Conservation (phyloP, 805 yeast genomes). For the Teunomyces gatunensis region DNA sequence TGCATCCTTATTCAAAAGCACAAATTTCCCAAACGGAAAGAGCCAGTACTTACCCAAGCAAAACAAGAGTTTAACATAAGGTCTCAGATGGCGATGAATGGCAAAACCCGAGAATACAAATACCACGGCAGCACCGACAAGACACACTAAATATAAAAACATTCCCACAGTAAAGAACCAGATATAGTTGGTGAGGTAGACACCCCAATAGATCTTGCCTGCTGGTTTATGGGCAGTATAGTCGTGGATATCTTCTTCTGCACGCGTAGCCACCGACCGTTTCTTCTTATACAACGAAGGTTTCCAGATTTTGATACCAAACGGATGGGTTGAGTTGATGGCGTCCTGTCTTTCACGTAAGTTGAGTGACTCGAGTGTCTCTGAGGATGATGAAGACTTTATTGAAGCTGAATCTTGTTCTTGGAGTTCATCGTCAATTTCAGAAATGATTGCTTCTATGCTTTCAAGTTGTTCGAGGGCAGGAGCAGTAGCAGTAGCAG, state of each 20-base stretch:
- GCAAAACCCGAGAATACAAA: conserved; percentile 40
- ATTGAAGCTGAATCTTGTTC: conserved; percentile 24
- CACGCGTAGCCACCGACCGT: conserved; percentile 86
- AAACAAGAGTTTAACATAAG: conserved; percentile 60
- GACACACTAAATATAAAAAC: conserved; percentile 52
- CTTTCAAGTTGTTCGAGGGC: background rate
- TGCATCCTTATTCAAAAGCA: conserved; percentile 72
- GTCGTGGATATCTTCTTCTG: conserved; percentile 92
- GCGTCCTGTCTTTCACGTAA: conserved; percentile 93
- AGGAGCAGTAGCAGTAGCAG: background rate
- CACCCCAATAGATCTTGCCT: conserved; percentile 57
- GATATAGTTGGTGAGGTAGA: conserved; percentile 61
- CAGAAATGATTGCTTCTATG: background rate
- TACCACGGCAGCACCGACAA: conserved; percentile 47
- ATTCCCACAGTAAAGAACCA: conserved; percentile 80
- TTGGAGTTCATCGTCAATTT: conserved; percentile 17
- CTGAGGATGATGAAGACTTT: conserved; percentile 29
- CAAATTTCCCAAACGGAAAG: conserved; percentile 88
- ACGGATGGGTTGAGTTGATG: conserved; percentile 94
- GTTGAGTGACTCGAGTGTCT: conserved; percentile 79
- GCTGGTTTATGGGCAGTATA: conserved; percentile 44
- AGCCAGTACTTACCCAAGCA: conserved; percentile 69
- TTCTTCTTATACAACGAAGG: conserved; percentile 93
- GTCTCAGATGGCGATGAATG: conserved; percentile 49
- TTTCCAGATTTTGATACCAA: conserved; percentile 98